Evolutionary conservation across 495 filamentous ascomycete species (phyloP).

Genomic region (Usnea hakonensis): DNA sequence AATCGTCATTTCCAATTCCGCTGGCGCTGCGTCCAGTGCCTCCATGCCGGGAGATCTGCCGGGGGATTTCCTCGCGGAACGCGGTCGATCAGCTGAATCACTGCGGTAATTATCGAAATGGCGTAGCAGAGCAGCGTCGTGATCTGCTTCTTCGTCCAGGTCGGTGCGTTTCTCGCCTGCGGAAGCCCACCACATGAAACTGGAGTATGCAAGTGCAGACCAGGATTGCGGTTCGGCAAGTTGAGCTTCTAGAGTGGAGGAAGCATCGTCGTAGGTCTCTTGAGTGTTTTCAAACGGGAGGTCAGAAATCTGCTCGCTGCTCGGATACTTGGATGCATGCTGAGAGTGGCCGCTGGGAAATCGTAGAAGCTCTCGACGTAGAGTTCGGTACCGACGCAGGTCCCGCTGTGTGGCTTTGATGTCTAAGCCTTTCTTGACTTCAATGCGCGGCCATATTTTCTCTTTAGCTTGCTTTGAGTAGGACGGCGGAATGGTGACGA

Average conservation of each 20-base stretch:
- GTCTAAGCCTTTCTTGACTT: slow-evolving; percentile 47
- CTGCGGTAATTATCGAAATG: slow-evolving; percentile 35
- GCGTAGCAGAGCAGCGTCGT: slow-evolving; percentile 29
- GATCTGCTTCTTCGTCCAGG: slow-evolving; percentile 29
- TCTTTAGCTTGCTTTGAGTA: slow-evolving; percentile 49
- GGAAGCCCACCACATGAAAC: slow-evolving; percentile 98
- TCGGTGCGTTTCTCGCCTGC: slow-evolving; percentile 72
- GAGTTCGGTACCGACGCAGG: slow-evolving; percentile 64
- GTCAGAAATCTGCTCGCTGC: neutral
- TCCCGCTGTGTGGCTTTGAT: slow-evolving; percentile 92
- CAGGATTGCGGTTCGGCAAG: slow-evolving; percentile 77
- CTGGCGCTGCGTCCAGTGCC: slow-evolving; percentile 2
- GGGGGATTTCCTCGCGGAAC: slow-evolving; percentile 21
- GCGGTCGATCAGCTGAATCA: slow-evolving; percentile 21
- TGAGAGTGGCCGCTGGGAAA: slow-evolving; percentile 34
- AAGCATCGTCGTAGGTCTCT: slow-evolving; percentile 31
- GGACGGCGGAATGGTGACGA: slow-evolving; percentile 67
- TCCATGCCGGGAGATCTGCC: slow-evolving; percentile 28
- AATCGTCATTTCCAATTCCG: slow-evolving; percentile 57
- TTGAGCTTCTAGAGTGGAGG: slow-evolving; percentile 31
- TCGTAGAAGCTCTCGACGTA: slow-evolving; percentile 59
- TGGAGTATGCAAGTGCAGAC: slow-evolving; percentile 79
- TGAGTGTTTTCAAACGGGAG: slow-evolving; percentile 5
- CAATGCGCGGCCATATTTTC: slow-evolving; percentile 69
- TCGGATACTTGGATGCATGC: slow-evolving; percentile 37